Evolutionary conservation across 768 basidiomycete genomes (phyloP), one percentile per base, ranked within the genome.

Genomic region (Boletus sp.): DNA sequence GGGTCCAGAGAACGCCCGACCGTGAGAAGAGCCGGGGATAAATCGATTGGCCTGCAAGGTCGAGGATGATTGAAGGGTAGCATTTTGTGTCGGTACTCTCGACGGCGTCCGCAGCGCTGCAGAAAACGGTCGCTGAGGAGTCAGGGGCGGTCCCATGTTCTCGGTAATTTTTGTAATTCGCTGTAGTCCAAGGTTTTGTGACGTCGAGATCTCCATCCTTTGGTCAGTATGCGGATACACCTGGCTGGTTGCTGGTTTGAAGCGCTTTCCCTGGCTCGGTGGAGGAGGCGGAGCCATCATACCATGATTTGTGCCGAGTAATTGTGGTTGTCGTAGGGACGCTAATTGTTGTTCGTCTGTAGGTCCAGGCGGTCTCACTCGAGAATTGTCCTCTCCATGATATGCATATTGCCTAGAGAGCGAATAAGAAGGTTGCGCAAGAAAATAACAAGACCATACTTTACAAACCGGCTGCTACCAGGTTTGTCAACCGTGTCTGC

Each of bases 341-440:
- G 73, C 67, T 17, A 70, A 58, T 32, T 45, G 58, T 60, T 83
- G 84, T 51, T 67, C 67, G 60, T 77, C 75, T 15, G 78, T 70
- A 21, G 76, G 64, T 33, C 67, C 69, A 17, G 74, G 74, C 3
- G 70, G 60, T 34, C 74, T 75, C 48, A 64, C 67, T 53, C 76
- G 79, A 40, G 76, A 67, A 33, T 73, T 75, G 19, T 75, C 73
- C 23, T 79, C 76, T 23, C 79, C 79, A 5, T 67, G 72, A 66
- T 87, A 90, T n/a, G 82, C 80, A 65, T 83, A 91, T 69, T 86
- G 81, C 55, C 89, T 91, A 48, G 60, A 49, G 25, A 49, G 41
- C n/a, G n/a, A 27, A 46, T 54, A 21, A 57, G 57, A 51, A 34
- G 35, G 50, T 37, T 30, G 47, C 17, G 43, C 65, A 62, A 38